Conservation (phyloP, 176 grass and related monocot species). For the Aegilops umbellulata region DNA sequence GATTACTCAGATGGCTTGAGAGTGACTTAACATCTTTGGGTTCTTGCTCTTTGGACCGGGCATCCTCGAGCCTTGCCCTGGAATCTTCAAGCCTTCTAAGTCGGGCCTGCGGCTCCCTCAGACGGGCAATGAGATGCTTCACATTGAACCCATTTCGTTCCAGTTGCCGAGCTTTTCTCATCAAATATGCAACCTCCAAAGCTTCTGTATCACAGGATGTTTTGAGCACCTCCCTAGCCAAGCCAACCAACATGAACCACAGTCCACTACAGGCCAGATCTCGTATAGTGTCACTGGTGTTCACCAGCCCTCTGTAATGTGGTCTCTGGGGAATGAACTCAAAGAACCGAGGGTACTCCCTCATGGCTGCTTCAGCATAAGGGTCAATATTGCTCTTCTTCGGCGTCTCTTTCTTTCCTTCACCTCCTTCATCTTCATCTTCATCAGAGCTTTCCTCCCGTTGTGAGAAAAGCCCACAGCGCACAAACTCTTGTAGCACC, state of each 20-base stretch:
- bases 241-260: constrained; percentile 50
- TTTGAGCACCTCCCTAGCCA: constrained; percentile 44
- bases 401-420: not conserved
- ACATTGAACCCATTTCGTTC: constrained; percentile 53
- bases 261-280: constrained; percentile 44
- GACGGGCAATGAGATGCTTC: constrained; percentile 54
- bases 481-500: constrained; percentile 55
- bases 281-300: constrained; percentile 20
- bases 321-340: constrained; percentile 60
- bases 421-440: constrained; percentile 39
- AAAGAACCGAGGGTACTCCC: constrained; percentile 57
- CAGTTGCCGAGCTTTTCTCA: constrained; percentile 39
- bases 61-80: constrained; percentile 48
- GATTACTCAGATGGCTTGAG: constrained; percentile 45
- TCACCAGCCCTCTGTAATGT: constrained; percentile 57
- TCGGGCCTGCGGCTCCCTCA: constrained; percentile 49
- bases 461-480: constrained; percentile 46
- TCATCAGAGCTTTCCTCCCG: constrained; percentile 51
- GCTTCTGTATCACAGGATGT: constrained; percentile 53
- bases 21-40: constrained; percentile 35
- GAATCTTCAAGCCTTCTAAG: constrained; percentile 42
- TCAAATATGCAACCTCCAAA: constrained; percentile 38
- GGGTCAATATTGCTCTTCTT: constrained; percentile 30
- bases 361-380: constrained; percentile 46
- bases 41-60: constrained; percentile 39